These are phyloP conservation scores for Tetrapyrgos nigripes DNA, from an alignment of 1,284 basidiomycete species.

Conservation along the genomic window DNA sequence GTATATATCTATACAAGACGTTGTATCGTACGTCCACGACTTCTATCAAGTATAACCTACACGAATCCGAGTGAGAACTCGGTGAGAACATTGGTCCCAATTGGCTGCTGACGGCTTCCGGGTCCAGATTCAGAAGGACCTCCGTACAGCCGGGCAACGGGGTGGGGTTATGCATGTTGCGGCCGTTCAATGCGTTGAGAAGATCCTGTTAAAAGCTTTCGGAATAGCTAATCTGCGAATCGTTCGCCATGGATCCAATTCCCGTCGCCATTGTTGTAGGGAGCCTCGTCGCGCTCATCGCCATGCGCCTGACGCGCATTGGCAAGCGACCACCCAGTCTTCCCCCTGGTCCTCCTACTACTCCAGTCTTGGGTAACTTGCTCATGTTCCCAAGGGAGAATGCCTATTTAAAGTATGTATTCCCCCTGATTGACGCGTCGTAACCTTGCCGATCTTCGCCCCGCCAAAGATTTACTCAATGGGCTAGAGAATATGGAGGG, in stretches of 20 bases:
- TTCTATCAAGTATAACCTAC: too few species aligned
- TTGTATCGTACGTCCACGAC: too few species aligned
- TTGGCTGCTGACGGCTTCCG: too few species aligned
- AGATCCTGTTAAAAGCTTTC: neutral
- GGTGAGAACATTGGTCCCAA: too few species aligned
- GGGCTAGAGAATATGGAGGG: conserved; percentile 20
- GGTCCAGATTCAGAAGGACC: too few species aligned
- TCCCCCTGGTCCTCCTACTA: conserved; percentile 18
- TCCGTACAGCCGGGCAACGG: too few species aligned
- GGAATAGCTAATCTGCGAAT: neutral
- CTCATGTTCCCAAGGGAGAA: conserved; percentile 15
- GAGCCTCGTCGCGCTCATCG: neutral
- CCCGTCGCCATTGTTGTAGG: neutral
- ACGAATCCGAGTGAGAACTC: too few species aligned
- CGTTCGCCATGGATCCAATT: neutral
- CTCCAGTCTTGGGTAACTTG: conserved; percentile 18
- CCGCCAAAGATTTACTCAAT: conserved; percentile 14
- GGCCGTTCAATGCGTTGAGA: neutral
- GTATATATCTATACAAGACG: too few species aligned
- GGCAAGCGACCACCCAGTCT: conserved; percentile 10
- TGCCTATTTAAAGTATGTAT: conserved; percentile 12
- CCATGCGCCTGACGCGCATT: neutral
- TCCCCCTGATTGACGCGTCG: neutral
- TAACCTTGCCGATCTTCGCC: neutral
- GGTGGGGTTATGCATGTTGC: too few species aligned